Percentiles rank a stretch among this genome's conserved stretches.
phyloP scores from a whole-genome alignment of 805 yeast species.

The Ogataea paraovalis region DNA sequence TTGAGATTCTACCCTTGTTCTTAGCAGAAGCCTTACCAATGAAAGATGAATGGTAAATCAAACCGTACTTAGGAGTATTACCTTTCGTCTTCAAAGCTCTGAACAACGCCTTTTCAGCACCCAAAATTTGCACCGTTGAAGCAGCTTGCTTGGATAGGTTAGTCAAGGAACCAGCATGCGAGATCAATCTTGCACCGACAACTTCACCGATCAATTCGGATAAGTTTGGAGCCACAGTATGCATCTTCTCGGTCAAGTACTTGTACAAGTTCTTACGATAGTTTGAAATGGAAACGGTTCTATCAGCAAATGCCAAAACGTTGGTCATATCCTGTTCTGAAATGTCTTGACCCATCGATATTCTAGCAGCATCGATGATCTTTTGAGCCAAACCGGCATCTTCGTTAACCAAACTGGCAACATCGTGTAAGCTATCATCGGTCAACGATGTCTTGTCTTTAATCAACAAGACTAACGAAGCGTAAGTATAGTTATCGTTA shows the following conservation, averaged over 20 bases:
- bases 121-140: constrained; percentile 95
- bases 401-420: constrained; percentile 86
- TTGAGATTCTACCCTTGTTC: constrained; percentile 98
- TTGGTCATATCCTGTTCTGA: constrained; percentile 92
- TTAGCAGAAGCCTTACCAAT: constrained; percentile 92
- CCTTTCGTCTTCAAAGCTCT: constrained; percentile 96
- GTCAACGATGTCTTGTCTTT: constrained; percentile 80
- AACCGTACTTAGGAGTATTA: constrained; percentile 94
- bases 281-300: constrained; percentile 88
- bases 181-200: constrained; percentile 96
- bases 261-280: constrained; percentile 81
- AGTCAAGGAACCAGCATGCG: constrained; percentile 97
- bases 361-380: constrained; percentile 90
- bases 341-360: constrained; percentile 98
- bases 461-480: constrained; percentile 76
- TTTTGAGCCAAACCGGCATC: constrained; percentile 90
- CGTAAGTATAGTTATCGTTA: constrained; percentile 82
- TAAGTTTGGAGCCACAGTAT: constrained; percentile 95
- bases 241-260: constrained; percentile 93
- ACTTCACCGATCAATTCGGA: constrained; percentile 97
- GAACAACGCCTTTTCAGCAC: constrained; percentile 96
- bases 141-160: constrained; percentile 98
- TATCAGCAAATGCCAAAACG: constrained; percentile 84
- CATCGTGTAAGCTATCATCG: constrained; percentile 81
- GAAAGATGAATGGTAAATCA: constrained; percentile 91